A percentile compares a stretch with the other conserved stretches of the same genome.
phyloP scores from a whole-genome alignment of 768 basidiomycete species.

The Melanogaster broomeanus region DNA sequence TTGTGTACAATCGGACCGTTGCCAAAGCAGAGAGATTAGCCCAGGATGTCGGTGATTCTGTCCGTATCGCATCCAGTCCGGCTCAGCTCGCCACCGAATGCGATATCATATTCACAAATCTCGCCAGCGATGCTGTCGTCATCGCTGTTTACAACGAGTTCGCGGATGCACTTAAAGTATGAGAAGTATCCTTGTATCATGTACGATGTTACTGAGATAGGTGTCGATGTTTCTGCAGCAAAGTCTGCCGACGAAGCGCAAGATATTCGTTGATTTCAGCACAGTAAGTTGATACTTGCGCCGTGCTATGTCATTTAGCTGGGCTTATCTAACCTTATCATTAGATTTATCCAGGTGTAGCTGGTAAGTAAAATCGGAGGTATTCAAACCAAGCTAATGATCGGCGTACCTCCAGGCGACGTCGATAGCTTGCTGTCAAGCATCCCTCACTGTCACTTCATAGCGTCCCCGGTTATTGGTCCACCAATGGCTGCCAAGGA shows the following conservation, averaged over 20 bases:
- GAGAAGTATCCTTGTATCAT: not conserved
- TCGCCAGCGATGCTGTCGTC: constrained; percentile 68
- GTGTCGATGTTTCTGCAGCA: constrained; percentile 22
- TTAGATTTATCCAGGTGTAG: constrained; percentile 52
- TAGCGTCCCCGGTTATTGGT: constrained; percentile 75
- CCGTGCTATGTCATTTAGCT: not conserved
- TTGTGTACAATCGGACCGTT: constrained; percentile 68
- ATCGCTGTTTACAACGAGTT: constrained; percentile 57
- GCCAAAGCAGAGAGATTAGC: constrained; percentile 54
- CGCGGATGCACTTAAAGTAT: constrained; percentile 52
- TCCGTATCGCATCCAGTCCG: constrained; percentile 52
- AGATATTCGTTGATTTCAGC: constrained; percentile 78
- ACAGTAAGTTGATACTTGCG: constrained; percentile 48
- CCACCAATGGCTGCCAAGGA: constrained; percentile 60
- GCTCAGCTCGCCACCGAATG: constrained; percentile 58
- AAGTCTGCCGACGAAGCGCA: constrained; percentile 44
- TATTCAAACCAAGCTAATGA: not conserved
- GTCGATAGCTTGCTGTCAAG: constrained; percentile 62
- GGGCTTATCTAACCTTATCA: not conserved
- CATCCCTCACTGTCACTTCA: constrained; percentile 55
- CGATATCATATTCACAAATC: constrained; percentile 71
- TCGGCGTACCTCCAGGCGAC: constrained; percentile 42
- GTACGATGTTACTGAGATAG: not conserved
- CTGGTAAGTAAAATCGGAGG: constrained; percentile 28
- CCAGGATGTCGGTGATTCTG: constrained; percentile 50